Conservation (phyloP, 2,329 filamentous ascomycete genomes). For the Paracamarosporium sp. region DNA sequence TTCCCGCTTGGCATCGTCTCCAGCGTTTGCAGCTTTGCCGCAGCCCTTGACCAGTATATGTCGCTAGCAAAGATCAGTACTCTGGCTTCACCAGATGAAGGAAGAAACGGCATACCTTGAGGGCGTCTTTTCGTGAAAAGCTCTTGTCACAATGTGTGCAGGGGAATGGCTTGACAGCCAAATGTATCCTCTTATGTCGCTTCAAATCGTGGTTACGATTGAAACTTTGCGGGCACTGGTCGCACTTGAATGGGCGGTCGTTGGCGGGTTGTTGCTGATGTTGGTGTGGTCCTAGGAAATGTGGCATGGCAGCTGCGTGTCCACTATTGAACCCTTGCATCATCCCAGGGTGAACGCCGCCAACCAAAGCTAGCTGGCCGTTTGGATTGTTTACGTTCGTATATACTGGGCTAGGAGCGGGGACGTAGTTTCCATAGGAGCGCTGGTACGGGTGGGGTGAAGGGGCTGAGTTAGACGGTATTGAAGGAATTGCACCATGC, state of each 20-base stretch:
- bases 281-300: slow-evolving; percentile 61
- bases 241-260: slow-evolving; percentile 93
- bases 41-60: slow-evolving; percentile 73
- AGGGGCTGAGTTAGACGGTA: slow-evolving; percentile 58
- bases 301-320: slow-evolving; percentile 70
- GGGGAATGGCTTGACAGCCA: slow-evolving; percentile 94
- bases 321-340: slow-evolving; percentile 66
- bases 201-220: slow-evolving; percentile 97
- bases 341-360: slow-evolving; percentile 63
- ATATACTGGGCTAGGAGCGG: slow-evolving; percentile 70
- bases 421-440: slow-evolving; percentile 54
- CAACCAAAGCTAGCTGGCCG: slow-evolving; percentile 74
- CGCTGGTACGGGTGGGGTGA: slow-evolving; percentile 56
- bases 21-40: slow-evolving; percentile 56
- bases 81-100: slow-evolving; percentile 9
- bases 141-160: slow-evolving; percentile 93
- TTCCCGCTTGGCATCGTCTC: slow-evolving; percentile 43
- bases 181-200: slow-evolving; percentile 91
- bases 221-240: slow-evolving; percentile 90
- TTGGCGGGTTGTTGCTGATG: slow-evolving; percentile 63
- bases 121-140: slow-evolving; percentile 93
- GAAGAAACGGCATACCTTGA: slow-evolving; percentile 74
- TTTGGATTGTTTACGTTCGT: slow-evolving; percentile 79
- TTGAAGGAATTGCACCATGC: slow-evolving; percentile 51
- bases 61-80: slow-evolving; percentile 56